Conservation (phyloP, 805 yeast genomes). For the Candida schatavii region DNA sequence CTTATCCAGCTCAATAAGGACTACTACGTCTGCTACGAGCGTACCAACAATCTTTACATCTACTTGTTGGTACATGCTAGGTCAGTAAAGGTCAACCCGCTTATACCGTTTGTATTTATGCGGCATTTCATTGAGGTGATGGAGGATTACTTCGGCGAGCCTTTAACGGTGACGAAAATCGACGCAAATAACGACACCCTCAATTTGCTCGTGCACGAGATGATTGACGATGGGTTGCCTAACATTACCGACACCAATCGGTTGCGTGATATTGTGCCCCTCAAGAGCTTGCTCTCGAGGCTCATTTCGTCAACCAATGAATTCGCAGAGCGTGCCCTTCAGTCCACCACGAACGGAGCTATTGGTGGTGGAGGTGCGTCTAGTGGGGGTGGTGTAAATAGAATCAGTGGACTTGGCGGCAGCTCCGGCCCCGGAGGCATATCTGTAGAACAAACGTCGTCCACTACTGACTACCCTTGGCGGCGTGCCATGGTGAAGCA, state of each 20-base stretch:
- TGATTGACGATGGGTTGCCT: conserved; percentile 77
- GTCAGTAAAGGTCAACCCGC: conserved; percentile 37
- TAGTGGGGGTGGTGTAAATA: background rate
- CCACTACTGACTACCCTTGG: conserved; percentile 58
- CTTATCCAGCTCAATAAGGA: conserved; percentile 29
- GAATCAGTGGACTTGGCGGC: background rate
- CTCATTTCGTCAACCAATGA: conserved; percentile 43
- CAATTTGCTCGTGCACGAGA: conserved; percentile 67
- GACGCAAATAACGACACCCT: conserved; percentile 70
- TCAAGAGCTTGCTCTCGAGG: conserved; percentile 52
- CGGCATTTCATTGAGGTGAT: conserved; percentile 49
- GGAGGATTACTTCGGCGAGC: conserved; percentile 55
- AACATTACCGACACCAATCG: conserved; percentile 68
- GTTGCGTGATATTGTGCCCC: conserved; percentile 68
- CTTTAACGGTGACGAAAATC: conserved; percentile 55
- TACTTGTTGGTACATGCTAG: conserved; percentile 25
- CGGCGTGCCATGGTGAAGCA: conserved; percentile 67
- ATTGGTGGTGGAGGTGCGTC: background rate
- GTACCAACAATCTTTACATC: conserved; percentile 20
- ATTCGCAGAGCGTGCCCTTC: conserved; percentile 18
- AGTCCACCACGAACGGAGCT: conserved; percentile 1
- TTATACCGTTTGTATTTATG: conserved; percentile 54
- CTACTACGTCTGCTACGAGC: conserved; percentile 24
- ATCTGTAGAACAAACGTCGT: background rate
- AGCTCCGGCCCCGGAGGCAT: background rate